A percentile compares a stretch with the other conserved stretches of the same genome.
These are phyloP conservation scores for Phytophthora fragariaefolia DNA, from an alignment of 352 stramenopile species.

Conservation along the genomic window DNA sequence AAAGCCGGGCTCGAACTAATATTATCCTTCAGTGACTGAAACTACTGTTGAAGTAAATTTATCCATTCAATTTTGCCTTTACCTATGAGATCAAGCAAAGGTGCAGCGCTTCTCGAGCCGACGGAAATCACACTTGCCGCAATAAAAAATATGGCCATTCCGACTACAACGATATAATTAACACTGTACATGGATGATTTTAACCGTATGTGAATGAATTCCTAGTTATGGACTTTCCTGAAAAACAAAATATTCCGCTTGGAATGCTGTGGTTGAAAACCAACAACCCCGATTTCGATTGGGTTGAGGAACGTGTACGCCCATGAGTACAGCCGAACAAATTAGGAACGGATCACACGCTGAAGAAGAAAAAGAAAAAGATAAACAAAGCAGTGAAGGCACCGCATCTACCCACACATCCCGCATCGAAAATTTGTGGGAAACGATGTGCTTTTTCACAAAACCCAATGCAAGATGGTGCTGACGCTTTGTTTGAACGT, in stretches of 20 bases:
- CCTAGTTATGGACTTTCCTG: constrained; percentile 12
- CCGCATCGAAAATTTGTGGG: background rate
- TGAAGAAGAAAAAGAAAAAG: background rate
- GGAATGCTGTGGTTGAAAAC: constrained; percentile 23
- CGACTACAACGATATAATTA: background rate
- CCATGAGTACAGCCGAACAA: background rate
- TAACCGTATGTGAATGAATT: constrained; percentile 16
- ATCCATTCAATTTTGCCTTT: background rate
- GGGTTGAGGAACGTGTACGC: background rate
- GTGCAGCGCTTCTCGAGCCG: constrained; percentile 7
- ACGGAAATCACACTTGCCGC: constrained; percentile 15
- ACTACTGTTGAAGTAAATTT: background rate
- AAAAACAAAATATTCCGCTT: constrained; percentile 10
- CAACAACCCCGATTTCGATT: constrained; percentile 22
- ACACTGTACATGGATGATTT: constrained; percentile 17
- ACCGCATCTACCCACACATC: background rate
- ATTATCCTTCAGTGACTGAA: background rate
- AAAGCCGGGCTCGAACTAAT: background rate
- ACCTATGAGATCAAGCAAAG: constrained; percentile 8
- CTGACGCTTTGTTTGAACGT: background rate
- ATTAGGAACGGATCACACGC: background rate
- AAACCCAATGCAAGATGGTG: background rate
- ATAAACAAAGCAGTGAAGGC: background rate
- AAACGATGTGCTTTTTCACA: background rate
- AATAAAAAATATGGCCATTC: constrained; percentile 11